phyloP scores from a whole-genome alignment of 2,329 filamentous ascomycete species.

The Didymella pomorum region DNA sequence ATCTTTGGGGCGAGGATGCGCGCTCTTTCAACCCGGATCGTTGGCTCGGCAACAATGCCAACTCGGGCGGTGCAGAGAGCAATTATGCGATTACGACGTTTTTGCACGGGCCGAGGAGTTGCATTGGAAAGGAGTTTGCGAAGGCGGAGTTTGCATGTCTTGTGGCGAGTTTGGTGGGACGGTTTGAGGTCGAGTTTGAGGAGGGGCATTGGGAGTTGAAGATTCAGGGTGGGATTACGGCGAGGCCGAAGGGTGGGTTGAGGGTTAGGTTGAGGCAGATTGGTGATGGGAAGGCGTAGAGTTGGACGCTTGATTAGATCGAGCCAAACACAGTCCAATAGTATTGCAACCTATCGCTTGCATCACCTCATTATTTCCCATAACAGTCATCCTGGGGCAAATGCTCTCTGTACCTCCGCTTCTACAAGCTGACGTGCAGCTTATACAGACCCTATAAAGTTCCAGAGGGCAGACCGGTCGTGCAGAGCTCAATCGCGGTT shows the following conservation, averaged over 20 bases:
- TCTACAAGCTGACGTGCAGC: too few species aligned
- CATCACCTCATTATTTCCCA: too few species aligned
- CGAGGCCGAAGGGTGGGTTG: conserved; percentile 75
- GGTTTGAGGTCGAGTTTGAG: conserved; percentile 74
- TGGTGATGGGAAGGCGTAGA: not conserved
- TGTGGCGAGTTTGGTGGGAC: conserved; percentile 77
- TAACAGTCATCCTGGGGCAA: too few species aligned
- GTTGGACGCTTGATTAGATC: not conserved
- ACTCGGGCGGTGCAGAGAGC: conserved; percentile 74
- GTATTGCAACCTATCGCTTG: too few species aligned
- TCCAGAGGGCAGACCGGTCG: too few species aligned
- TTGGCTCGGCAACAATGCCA: conserved; percentile 57
- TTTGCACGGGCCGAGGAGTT: conserved; percentile 83
- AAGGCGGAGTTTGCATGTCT: conserved; percentile 86
- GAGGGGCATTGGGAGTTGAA: conserved; percentile 65
- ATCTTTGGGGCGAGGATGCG: conserved; percentile 80
- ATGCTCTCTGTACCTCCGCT: too few species aligned
- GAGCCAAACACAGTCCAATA: too few species aligned
- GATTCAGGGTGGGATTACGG: conserved; percentile 75
- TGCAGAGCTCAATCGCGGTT: too few species aligned
- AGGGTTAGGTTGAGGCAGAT: conserved; percentile 67
- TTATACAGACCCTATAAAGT: too few species aligned
- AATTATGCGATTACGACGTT: conserved; percentile 86
- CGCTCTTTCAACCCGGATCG: conserved; percentile 77
- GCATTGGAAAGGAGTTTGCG: conserved; percentile 84